Evolutionary conservation across 495 filamentous ascomycete species (phyloP).

Genomic region (Sporormia fimetaria): DNA sequence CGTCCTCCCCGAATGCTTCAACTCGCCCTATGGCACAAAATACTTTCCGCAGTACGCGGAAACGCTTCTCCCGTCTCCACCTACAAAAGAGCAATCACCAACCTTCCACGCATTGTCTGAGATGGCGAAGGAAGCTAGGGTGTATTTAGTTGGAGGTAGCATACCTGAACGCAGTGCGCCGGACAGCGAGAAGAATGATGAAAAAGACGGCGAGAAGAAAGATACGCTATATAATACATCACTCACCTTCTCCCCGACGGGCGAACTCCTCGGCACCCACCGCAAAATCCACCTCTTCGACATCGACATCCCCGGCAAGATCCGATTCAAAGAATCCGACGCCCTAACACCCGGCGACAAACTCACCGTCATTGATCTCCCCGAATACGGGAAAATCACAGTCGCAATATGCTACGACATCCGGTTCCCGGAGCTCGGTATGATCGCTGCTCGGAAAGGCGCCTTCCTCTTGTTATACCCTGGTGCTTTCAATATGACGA

Average conservation of each 20-base stretch:
- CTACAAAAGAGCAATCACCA: conserved; percentile 56
- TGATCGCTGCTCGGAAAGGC: conserved; percentile 71
- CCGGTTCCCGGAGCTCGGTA: conserved; percentile 89
- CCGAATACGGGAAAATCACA: conserved; percentile 73
- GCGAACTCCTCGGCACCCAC: conserved; percentile 70
- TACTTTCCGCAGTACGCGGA: conserved; percentile 91
- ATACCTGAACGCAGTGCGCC: conserved; percentile 65
- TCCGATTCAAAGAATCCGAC: conserved; percentile 81
- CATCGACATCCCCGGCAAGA: conserved; percentile 93
- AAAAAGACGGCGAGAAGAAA: conserved; percentile 3
- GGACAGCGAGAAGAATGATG: neutral
- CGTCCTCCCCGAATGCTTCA: conserved; percentile 81
- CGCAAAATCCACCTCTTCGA: conserved; percentile 98
- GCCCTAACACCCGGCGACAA: conserved; percentile 74
- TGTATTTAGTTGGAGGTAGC: conserved; percentile 81
- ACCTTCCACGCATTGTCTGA: conserved; percentile 73
- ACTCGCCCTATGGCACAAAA: conserved; percentile 86
- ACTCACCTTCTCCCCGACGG: conserved; percentile 67
- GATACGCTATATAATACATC: conserved; percentile 85
- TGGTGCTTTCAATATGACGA: conserved; percentile 90
- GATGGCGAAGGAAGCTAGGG: conserved; percentile 60
- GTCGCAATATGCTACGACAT: conserved; percentile 96
- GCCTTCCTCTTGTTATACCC: conserved; percentile 83
- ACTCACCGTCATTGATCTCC: conserved; percentile 69
- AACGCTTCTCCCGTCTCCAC: conserved; percentile 67